Conservation (phyloP, 768 basidiomycete species). For the Brasilioporus rufonigricans region DNA sequence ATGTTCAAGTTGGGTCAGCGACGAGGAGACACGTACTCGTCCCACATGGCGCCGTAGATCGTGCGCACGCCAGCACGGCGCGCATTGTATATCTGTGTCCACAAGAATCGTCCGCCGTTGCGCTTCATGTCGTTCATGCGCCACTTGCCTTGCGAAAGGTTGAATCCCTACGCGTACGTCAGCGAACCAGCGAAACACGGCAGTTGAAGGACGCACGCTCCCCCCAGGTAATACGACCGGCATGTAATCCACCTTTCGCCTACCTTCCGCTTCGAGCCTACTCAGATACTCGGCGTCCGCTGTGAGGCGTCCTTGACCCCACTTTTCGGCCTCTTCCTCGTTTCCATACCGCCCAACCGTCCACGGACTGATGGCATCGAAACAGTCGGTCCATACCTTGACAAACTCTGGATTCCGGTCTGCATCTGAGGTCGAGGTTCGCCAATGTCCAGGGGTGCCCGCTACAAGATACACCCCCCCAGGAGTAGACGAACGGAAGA, state of each 20-base stretch:
- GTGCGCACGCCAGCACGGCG: conserved; percentile 57
- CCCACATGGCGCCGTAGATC: conserved; percentile 88
- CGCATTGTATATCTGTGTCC: conserved; percentile 75
- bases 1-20: background rate
- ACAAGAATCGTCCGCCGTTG: conserved; percentile 73
- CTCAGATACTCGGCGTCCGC: conserved; percentile 62
- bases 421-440: conserved; percentile 65
- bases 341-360: conserved; percentile 69
- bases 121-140: conserved; percentile 68
- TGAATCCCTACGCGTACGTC: conserved; percentile 50
- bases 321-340: conserved; percentile 60
- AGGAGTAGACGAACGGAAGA: conserved; percentile 60
- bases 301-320: conserved; percentile 60
- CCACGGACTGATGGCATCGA: conserved; percentile 83
- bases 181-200: background rate
- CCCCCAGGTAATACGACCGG: conserved; percentile 82
- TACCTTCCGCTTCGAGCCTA: conserved; percentile 42
- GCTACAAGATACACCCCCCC: conserved; percentile 75
- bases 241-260: conserved; percentile 71
- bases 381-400: conserved; percentile 70
- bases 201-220: conserved; percentile 52
- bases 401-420: conserved; percentile 66
- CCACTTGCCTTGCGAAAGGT: conserved; percentile 71
- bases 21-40: conserved; percentile 50
- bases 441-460: conserved; percentile 73